phyloP scores from a whole-genome alignment of 192 early-diverging fungal species.

The Umbelopsis ramanniana region DNA sequence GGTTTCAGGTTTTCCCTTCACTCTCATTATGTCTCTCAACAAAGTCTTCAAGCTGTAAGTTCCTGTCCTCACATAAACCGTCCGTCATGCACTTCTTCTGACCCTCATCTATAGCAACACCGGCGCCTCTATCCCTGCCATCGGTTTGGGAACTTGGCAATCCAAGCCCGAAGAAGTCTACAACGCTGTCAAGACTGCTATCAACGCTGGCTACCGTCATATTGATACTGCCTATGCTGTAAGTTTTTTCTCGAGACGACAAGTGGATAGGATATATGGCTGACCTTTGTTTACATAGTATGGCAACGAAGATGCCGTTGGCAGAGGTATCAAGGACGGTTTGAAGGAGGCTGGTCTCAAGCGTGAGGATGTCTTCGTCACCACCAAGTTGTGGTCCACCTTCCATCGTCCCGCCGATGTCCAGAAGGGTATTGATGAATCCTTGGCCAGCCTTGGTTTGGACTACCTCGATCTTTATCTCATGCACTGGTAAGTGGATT shows the following conservation, averaged over 20 bases:
- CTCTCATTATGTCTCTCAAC: slow-evolving; percentile 7
- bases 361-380: slow-evolving; percentile 78
- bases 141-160: slow-evolving; percentile 63
- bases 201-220: slow-evolving; percentile 72
- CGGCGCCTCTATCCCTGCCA: slow-evolving; percentile 62
- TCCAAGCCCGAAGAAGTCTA: slow-evolving; percentile 49
- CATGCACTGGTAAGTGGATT: slow-evolving; percentile 31
- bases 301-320: slow-evolving; percentile 82
- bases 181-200: slow-evolving; percentile 66
- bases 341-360: slow-evolving; percentile 45
- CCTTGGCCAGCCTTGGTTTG: slow-evolving; percentile 71
- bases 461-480: slow-evolving; percentile 87
- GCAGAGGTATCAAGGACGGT: slow-evolving; percentile 66
- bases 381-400: slow-evolving; percentile 69
- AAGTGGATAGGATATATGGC: background rate
- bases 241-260: slow-evolving; percentile 5
- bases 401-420: slow-evolving; percentile 63
- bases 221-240: slow-evolving; percentile 52
- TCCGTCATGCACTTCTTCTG: background rate
- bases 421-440: slow-evolving; percentile 59
- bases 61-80: background rate
- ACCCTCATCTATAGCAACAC: slow-evolving; percentile 48
- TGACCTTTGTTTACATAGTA: slow-evolving; percentile 43
- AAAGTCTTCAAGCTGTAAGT: slow-evolving; percentile 9
- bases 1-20: background rate